These are phyloP conservation scores for Ganoderma sp. DNA, from an alignment of 1,284 basidiomycete genomes.

Conservation along the genomic window DNA sequence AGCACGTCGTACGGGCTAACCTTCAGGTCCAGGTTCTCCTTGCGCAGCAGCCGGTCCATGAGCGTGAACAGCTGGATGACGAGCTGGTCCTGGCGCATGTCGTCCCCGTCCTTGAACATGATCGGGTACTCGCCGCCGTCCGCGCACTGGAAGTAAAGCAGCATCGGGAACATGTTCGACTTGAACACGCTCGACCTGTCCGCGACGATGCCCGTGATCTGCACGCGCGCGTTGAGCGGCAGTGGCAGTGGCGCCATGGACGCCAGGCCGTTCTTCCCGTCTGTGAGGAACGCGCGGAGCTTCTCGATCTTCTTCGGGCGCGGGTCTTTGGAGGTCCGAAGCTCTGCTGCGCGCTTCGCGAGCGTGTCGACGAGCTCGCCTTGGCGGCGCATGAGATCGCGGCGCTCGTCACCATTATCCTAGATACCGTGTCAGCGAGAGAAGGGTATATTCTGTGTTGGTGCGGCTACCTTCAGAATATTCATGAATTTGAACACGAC, in stretches of 20 bases:
- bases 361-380: conserved; percentile 86
- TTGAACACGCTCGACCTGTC: conserved; percentile 98
- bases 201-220: conserved; percentile 84
- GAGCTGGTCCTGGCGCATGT: conserved; percentile 96
- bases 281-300: conserved; percentile 81
- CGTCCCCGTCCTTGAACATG: conserved; percentile 99
- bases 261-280: conserved; percentile 82
- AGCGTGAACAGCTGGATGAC: conserved; percentile 97
- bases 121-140: conserved; percentile 85
- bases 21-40: conserved; percentile 95
- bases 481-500: conserved; percentile 91
- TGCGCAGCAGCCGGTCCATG: conserved; percentile 93
- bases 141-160: conserved; percentile 87
- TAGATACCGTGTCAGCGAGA: conserved; percentile 48
- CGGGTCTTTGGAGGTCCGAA: conserved; percentile 89
- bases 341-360: conserved; percentile 83
- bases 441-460: conserved; percentile 12
- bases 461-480: conserved; percentile 71
- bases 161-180: conserved; percentile 92
- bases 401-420: conserved; percentile 75
- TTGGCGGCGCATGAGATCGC: conserved; percentile 85
- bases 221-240: conserved; percentile 86
- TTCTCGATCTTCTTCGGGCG: conserved; percentile 98
- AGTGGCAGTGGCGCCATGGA: conserved; percentile 82
- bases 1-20: conserved; percentile 93